phyloP scores from a whole-genome alignment of 2,329 filamentous ascomycete species.

The Parascedosporium putredinis region DNA sequence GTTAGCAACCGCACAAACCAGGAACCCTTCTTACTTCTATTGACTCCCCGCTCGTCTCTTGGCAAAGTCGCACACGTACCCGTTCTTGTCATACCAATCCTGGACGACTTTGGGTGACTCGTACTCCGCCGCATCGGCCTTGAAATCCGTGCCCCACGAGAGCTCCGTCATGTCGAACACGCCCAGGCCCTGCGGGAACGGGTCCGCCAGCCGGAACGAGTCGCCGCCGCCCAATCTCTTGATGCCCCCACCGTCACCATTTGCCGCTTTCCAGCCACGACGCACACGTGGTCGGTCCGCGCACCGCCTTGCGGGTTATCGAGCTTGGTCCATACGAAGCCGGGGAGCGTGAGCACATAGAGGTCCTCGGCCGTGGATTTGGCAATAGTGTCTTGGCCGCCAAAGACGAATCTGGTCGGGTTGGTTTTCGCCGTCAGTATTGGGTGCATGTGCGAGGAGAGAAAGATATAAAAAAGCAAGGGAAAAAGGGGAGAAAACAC shows the following conservation, averaged over 20 bases:
- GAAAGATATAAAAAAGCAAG: background rate
- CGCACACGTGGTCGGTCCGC: constrained; percentile 7
- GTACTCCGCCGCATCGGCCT: constrained; percentile 6
- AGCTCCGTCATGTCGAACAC: constrained; percentile 9
- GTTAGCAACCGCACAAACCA: background rate
- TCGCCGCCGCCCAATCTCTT: background rate
- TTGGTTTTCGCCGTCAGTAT: background rate
- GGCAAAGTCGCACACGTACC: too few relatives aligned
- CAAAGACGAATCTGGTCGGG: constrained; percentile 11
- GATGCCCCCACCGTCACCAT: constrained; percentile 10
- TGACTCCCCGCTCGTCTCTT: background rate
- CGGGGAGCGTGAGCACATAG: constrained; percentile 11
- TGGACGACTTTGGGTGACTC: background rate
- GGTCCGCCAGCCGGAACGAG: constrained; percentile 1
- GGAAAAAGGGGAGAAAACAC: too few relatives aligned
- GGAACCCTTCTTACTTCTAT: background rate
- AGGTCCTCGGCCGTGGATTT: constrained; percentile 8
- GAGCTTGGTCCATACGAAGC: constrained; percentile 11
- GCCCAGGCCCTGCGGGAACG: constrained; percentile 5
- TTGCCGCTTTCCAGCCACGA: constrained; percentile 10
- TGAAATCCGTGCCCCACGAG: constrained; percentile 1
- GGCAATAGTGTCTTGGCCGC: constrained; percentile 8
- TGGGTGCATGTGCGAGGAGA: background rate
- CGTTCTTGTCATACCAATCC: constrained; percentile 1
- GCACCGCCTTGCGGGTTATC: background rate